phyloP scores from a whole-genome alignment of 768 basidiomycete genomes.

The Solioccasus polychromus region DNA sequence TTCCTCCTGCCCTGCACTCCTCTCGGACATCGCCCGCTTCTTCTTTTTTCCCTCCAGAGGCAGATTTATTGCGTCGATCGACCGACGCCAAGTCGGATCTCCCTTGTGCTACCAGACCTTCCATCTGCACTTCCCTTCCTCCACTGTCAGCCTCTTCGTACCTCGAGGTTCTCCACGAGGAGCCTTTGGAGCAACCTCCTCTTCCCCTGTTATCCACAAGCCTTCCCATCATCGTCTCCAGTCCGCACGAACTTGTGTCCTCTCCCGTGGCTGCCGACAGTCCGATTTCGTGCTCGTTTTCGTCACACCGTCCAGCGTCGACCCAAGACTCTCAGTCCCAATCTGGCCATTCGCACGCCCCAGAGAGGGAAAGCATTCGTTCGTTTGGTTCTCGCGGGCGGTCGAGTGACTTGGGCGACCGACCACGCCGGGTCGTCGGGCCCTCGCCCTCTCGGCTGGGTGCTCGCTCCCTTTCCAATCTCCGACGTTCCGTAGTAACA shows the following conservation, averaged over 20 bases:
- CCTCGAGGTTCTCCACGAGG: slow-evolving; percentile 31
- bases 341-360: slow-evolving; percentile 3
- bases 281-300: slow-evolving; percentile 23
- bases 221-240: slow-evolving; percentile 21
- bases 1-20: slow-evolving; percentile 1
- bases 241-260: slow-evolving; percentile 2
- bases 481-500: slow-evolving; percentile 45
- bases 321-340: slow-evolving; percentile 14
- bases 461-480: slow-evolving; percentile 39
- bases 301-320: slow-evolving; percentile 18
- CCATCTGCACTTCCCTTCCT: slow-evolving; percentile 19
- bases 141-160: slow-evolving; percentile 23
- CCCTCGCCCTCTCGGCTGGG: slow-evolving; percentile 28
- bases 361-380: slow-evolving; percentile 14
- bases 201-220: background rate
- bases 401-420: slow-evolving; percentile 17
- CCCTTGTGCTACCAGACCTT: slow-evolving; percentile 15
- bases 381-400: slow-evolving; percentile 13
- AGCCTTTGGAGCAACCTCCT: slow-evolving; percentile 22
- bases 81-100: slow-evolving; percentile 15
- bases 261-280: slow-evolving; percentile 19
- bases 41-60: slow-evolving; percentile 2
- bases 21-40: slow-evolving; percentile 1
- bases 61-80: slow-evolving; percentile 2
- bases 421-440: slow-evolving; percentile 5